phyloP scores from a whole-genome alignment of 805 yeast species.

The Nadsonia fulvescens region DNA sequence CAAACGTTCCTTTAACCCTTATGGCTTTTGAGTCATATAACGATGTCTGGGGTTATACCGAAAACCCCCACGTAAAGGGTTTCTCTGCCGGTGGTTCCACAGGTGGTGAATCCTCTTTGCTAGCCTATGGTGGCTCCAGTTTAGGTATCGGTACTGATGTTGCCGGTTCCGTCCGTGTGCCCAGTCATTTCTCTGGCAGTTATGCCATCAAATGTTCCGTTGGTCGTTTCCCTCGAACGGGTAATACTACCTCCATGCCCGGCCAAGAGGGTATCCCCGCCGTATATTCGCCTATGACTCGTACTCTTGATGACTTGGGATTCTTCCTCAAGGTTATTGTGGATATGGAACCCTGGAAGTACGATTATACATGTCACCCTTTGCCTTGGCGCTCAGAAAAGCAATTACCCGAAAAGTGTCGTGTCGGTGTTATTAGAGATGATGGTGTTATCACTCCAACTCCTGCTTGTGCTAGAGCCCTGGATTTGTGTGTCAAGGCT shows the following conservation, averaged over 20 bases:
- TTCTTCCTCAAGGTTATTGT: conserved; percentile 29
- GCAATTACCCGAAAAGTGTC: conserved; percentile 23
- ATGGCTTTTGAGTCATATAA: conserved; percentile 40
- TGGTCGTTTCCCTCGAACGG: conserved; percentile 28
- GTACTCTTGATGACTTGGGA: conserved; percentile 30
- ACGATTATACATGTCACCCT: conserved; percentile 30
- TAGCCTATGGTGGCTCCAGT: conserved; percentile 29
- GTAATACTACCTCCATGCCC: conserved; percentile 24
- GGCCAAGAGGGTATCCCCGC: conserved; percentile 29
- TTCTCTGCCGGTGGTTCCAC: conserved; percentile 36
- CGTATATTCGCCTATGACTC: conserved; percentile 29
- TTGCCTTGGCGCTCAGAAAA: conserved; percentile 30
- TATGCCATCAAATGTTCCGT: conserved; percentile 33
- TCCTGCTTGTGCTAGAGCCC: conserved; percentile 27
- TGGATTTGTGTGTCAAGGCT: conserved; percentile 23
- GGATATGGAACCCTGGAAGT: conserved; percentile 36
- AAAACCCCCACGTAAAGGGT: conserved; percentile 30
- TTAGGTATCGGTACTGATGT: conserved; percentile 40
- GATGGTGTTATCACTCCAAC: conserved; percentile 34
- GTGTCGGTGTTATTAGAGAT: conserved; percentile 29
- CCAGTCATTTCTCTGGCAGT: conserved; percentile 34
- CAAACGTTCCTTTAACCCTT: conserved; percentile 37
- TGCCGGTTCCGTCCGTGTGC: conserved; percentile 38
- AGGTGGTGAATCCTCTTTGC: conserved; percentile 33
- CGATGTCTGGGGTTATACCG: conserved; percentile 32